Conservation (phyloP, 2,329 filamentous ascomycete species). For the Huntiella abstrusa region DNA sequence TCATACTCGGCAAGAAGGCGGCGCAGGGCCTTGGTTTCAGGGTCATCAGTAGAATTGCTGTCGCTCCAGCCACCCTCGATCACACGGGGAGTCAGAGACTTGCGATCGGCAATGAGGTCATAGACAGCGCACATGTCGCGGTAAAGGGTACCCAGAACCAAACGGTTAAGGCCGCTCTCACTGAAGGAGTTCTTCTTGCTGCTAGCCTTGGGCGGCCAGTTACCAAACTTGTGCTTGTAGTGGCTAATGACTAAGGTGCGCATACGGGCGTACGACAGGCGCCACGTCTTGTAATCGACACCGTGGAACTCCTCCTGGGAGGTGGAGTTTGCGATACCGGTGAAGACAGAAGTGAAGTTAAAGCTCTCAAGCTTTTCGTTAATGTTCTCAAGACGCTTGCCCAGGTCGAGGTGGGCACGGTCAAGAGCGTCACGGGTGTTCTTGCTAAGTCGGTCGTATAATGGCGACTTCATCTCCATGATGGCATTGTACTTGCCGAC, state of each 20-base stretch:
- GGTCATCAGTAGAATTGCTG: slow-evolving; percentile 34
- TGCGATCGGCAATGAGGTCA: slow-evolving; percentile 70
- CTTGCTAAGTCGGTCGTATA: slow-evolving; percentile 50
- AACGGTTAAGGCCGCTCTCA: slow-evolving; percentile 68
- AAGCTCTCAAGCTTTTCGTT: slow-evolving; percentile 66
- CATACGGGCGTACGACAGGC: slow-evolving; percentile 52
- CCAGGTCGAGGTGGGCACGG: slow-evolving; percentile 61
- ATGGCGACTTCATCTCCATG: slow-evolving; percentile 43
- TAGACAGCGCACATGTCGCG: slow-evolving; percentile 73
- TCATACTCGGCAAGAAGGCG: slow-evolving; percentile 77
- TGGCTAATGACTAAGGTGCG: slow-evolving; percentile 53
- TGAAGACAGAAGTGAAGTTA: slow-evolving; percentile 77
- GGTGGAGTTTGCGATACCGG: slow-evolving; percentile 71
- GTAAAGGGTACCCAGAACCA: slow-evolving; percentile 68
- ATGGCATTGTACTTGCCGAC: slow-evolving; percentile 71
- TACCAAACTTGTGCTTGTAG: slow-evolving; percentile 39
- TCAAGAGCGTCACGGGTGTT: slow-evolving; percentile 65
- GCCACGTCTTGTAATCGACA: slow-evolving; percentile 75
- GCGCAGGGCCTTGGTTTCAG: slow-evolving; percentile 52
- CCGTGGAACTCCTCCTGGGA: slow-evolving; percentile 56
- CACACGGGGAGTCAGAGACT: slow-evolving; percentile 57
- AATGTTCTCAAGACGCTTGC: slow-evolving; percentile 50
- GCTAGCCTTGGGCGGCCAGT: slow-evolving; percentile 79
- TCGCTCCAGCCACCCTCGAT: slow-evolving; percentile 28
- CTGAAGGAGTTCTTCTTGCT: slow-evolving; percentile 84